Evolutionary conservation across 2,329 filamentous ascomycete genomes (phyloP).

Genomic region (Epichloe hybrida): DNA sequence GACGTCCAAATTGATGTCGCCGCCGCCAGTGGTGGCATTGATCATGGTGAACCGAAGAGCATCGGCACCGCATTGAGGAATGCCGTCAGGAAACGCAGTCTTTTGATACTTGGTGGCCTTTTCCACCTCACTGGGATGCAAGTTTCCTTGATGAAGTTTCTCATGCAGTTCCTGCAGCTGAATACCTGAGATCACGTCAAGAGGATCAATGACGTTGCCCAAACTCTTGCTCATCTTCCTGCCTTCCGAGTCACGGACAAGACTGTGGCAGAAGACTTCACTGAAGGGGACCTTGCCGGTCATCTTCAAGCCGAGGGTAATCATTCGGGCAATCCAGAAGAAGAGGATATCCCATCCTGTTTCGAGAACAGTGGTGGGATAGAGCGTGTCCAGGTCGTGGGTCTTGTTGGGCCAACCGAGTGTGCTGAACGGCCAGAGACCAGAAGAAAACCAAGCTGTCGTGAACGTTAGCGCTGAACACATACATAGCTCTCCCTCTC

Average conservation of each 20-base stretch:
- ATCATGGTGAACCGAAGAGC: slow-evolving; percentile 84
- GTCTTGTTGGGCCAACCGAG: slow-evolving; percentile 78
- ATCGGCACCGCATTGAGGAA: slow-evolving; percentile 87
- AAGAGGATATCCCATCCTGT: slow-evolving; percentile 91
- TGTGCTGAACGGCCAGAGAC: slow-evolving; percentile 87
- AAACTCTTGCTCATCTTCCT: slow-evolving; percentile 96
- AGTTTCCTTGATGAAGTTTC: slow-evolving; percentile 70
- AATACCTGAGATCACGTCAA: slow-evolving; percentile 87
- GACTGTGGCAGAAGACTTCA: slow-evolving; percentile 89
- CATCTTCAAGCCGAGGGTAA: slow-evolving; percentile 84
- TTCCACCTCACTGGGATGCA: slow-evolving; percentile 71
- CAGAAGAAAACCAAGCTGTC: slow-evolving; percentile 73
- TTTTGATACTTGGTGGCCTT: slow-evolving; percentile 88
- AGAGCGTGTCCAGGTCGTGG: slow-evolving; percentile 66
- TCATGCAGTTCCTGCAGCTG: slow-evolving; percentile 62
- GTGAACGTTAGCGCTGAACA: neutral
- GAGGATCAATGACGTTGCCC: slow-evolving; percentile 87
- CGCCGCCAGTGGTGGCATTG: slow-evolving; percentile 31
- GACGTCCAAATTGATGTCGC: slow-evolving; percentile 79
- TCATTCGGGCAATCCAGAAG: slow-evolving; percentile 93
- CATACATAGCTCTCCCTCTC: too few species aligned
- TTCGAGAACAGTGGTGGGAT: slow-evolving; percentile 78
- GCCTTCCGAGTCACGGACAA: slow-evolving; percentile 86
- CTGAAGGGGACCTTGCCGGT: slow-evolving; percentile 85
- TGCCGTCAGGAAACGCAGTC: slow-evolving; percentile 82